These are phyloP conservation scores for Daldinia grandis DNA, from an alignment of 495 filamentous ascomycete species.

Conservation along the genomic window DNA sequence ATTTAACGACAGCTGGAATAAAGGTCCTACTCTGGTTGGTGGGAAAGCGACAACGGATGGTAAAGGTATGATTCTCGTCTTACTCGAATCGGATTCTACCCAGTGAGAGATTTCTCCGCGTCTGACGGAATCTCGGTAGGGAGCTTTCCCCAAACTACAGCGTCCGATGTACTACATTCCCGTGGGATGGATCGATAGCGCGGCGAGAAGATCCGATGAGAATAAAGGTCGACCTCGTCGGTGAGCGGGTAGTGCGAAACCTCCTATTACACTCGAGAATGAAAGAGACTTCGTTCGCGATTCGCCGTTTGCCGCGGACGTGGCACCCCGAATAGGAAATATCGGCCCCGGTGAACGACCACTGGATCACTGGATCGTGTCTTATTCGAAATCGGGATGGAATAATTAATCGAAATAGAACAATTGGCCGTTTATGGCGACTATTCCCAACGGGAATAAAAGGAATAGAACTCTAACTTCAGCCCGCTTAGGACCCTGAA, in stretches of 20 bases:
- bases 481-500: conserved; percentile 24
- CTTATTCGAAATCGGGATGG: conserved; percentile 15
- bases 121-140: neutral
- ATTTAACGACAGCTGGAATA: conserved; percentile 38
- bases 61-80: conserved; percentile 3
- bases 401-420: conserved; percentile 4
- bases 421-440: neutral
- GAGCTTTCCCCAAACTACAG: conserved; percentile 1
- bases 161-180: conserved; percentile 9
- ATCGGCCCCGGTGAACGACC: conserved; percentile 6
- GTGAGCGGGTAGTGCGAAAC: conserved; percentile 11
- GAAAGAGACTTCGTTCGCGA: conserved; percentile 22
- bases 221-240: conserved; percentile 14
- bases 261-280: conserved; percentile 5
- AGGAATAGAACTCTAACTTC: neutral
- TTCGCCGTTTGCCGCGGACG: conserved; percentile 10
- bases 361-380: neutral
- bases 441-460: neutral
- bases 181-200: neutral
- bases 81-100: conserved; percentile 13
- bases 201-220: conserved; percentile 6
- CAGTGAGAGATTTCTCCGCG: conserved; percentile 26
- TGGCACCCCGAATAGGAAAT: conserved; percentile 28
- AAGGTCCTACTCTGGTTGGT: conserved; percentile 16
- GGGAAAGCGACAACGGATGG: conserved; percentile 6